These are phyloP conservation scores for Citrus sp. DNA, from an alignment of 345 rosid genomes.

Conservation along the genomic window DNA sequence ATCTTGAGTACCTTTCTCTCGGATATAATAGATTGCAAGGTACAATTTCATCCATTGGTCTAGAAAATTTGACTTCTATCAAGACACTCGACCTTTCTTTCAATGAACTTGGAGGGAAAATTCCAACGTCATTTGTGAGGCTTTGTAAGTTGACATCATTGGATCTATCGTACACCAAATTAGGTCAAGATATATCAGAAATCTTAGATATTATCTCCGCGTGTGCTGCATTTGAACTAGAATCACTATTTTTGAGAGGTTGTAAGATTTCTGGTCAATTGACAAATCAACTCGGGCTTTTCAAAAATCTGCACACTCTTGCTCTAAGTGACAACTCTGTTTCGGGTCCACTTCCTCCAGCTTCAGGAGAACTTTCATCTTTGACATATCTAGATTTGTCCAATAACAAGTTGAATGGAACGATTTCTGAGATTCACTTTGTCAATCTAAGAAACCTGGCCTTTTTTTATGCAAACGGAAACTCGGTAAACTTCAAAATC, in stretches of 20 bases:
- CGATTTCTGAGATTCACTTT: constrained; percentile 1
- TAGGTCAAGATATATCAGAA: not conserved
- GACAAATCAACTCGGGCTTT: not conserved
- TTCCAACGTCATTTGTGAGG: not conserved
- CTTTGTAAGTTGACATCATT: constrained; percentile 1
- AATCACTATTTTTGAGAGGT: not conserved
- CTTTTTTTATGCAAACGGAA: not conserved
- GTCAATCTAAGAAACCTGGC: not conserved
- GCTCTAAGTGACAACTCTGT: not conserved
- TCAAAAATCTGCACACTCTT: not conserved
- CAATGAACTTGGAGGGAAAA: not conserved
- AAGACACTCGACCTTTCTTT: not conserved
- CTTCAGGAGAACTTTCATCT: not conserved
- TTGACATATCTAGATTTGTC: not conserved
- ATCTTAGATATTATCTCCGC: not conserved
- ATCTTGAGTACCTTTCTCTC: constrained; percentile 17
- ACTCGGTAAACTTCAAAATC: not conserved
- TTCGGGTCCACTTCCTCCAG: not conserved
- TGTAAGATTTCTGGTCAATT: not conserved
- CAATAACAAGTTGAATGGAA: not conserved
- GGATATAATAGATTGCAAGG: not conserved
- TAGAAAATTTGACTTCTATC: constrained; percentile 21
- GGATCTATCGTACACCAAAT: not conserved
- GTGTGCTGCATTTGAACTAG: not conserved
- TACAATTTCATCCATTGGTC: constrained; percentile 4